Evolutionary conservation across 2,329 filamentous ascomycete genomes (phyloP), one percentile per base, ranked within the genome.

Genomic region (Diplodia corticola): DNA sequence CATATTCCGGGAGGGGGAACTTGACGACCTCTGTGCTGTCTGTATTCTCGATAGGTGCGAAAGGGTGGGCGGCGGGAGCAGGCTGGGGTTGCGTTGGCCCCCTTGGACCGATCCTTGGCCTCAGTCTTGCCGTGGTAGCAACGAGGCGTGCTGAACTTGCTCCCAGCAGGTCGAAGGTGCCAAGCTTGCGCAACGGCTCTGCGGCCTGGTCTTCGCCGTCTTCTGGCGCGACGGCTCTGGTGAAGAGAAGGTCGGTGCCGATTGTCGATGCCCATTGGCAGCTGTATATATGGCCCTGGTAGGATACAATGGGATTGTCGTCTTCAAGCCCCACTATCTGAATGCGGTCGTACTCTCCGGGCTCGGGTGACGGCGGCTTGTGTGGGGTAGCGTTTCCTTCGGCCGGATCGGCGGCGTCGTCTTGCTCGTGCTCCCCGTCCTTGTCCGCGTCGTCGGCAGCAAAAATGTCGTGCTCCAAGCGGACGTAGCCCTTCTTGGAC

Each of bases 301-400:
- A 96, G 24, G 90, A 90, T 67, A 97, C 84, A 30, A 97, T 81
- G 0, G 94, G 94, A 57, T 91, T 89, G 2, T 80, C 73, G 1
- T 89, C 89, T 76, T 96, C 90, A 3, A 97, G 83, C 30, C 92
- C 92, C n/a, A 95, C 82, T 60, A 97, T 89, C 73, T 97, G 92
- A 5, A 97, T 85, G 49, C 61, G 76, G 68, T 63, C 63, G 22
- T 66, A 54, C 51, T 50, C 64, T 10, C 71, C 35, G 24, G 49
- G 24, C 40, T 54, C 64, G 22, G 49, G 44, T n/a, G 57, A 24
- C 50, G 64, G 13, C 44, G 53, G 20, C 54, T 48, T 61, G 50
- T 50, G 63, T 15, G 51, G 57, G 46, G 65, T 55, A 10, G 37
- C 53, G 22, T 60, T 54, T 17, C 49, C 44, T 30, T 49, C 59